A percentile compares a stretch with the other conserved stretches of the same genome.
These are phyloP conservation scores for Heterobasidion parviporum DNA, from an alignment of 1,284 basidiomycete species.

Conservation along the genomic window DNA sequence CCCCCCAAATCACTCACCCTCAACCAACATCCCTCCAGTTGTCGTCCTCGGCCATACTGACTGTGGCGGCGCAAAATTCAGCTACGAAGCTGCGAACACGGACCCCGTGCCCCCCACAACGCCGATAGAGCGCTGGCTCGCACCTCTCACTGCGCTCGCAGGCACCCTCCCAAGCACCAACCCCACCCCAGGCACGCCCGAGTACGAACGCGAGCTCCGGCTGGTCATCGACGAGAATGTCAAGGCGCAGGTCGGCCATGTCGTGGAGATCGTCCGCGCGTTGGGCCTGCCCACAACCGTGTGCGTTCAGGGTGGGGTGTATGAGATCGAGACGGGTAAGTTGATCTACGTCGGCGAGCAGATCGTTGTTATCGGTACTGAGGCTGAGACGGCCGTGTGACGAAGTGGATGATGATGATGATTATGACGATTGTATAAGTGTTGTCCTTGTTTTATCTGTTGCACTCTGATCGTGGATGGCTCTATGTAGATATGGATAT, in stretches of 20 bases:
- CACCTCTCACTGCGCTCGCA: constrained; percentile 57
- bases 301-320: constrained; percentile 81
- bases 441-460: no score
- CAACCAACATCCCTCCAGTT: constrained; percentile 34
- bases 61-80: constrained; percentile 59
- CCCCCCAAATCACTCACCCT: constrained; percentile 18
- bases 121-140: constrained; percentile 65
- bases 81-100: constrained; percentile 39
- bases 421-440: no score
- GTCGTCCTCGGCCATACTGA: constrained; percentile 76
- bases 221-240: constrained; percentile 74
- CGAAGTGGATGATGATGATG: no score
- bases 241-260: constrained; percentile 64
- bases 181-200: constrained; percentile 25
- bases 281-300: constrained; percentile 67
- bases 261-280: constrained; percentile 54
- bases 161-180: constrained; percentile 25
- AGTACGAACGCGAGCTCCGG: constrained; percentile 37
- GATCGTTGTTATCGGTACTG: constrained; percentile 2
- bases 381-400: no score
- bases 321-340: constrained; percentile 63
- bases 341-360: constrained; percentile 63
- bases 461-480: no score
- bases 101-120: constrained; percentile 31
- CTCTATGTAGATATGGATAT: no score